These are phyloP conservation scores for Melampsora americana DNA, from an alignment of 1,284 basidiomycete genomes.

Conservation along the genomic window DNA sequence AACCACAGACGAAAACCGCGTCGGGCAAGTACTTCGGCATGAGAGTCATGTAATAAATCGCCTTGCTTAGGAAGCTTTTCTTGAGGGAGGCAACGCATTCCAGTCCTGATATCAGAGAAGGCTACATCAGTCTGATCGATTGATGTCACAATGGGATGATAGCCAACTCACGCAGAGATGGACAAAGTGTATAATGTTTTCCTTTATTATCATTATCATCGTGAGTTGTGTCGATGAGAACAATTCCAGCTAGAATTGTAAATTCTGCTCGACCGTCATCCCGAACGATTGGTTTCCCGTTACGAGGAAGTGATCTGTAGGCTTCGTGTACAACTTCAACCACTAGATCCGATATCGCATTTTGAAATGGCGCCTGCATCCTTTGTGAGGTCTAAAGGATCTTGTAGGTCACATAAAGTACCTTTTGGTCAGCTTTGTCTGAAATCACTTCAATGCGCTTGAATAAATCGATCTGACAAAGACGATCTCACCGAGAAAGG, in stretches of 20 bases:
- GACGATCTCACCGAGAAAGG: too few species aligned
- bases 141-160: neutral
- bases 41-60: conserved; percentile 1
- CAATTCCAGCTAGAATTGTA: conserved; percentile 7
- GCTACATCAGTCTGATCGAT: neutral
- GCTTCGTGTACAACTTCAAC: too few species aligned
- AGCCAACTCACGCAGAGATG: neutral
- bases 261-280: neutral
- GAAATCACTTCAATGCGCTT: too few species aligned
- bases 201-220: neutral
- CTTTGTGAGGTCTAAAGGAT: too few species aligned
- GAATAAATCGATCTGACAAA: too few species aligned
- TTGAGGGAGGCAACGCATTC: conserved; percentile 1
- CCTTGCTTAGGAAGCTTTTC: neutral
- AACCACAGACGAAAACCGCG: neutral
- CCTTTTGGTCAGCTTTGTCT: too few species aligned
- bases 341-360: too few species aligned
- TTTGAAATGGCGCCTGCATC: too few species aligned
- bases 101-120: neutral
- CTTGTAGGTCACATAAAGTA: too few species aligned
- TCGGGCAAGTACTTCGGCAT: neutral
- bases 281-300: neutral
- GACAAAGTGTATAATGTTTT: neutral
- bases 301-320: too few species aligned
- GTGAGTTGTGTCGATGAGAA: neutral